phyloP scores from a whole-genome alignment of 129 eudicot genomes.

The Saposhnikovia divaricata region DNA sequence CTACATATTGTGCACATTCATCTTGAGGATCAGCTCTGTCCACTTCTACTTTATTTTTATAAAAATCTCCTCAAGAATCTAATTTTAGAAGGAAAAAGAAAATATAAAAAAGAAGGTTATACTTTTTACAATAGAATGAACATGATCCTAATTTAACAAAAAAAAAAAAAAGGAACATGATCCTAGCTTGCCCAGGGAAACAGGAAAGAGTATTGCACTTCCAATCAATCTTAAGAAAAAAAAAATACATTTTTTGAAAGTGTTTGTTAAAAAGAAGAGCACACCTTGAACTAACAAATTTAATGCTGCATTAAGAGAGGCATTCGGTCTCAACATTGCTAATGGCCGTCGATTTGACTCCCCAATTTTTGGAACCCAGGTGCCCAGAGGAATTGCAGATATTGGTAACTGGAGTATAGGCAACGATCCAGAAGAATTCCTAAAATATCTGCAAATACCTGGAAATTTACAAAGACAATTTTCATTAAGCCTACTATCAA shows the following conservation, averaged over 20 bases:
- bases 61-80: neutral
- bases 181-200: neutral
- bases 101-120: neutral
- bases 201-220: neutral
- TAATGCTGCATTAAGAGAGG: constrained; percentile 76
- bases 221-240: neutral
- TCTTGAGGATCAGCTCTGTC: neutral
- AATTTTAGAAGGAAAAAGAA: neutral
- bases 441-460: constrained; percentile 87
- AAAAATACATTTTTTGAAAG: neutral
- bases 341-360: constrained; percentile 62
- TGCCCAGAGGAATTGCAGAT: constrained; percentile 65
- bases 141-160: too few species aligned
- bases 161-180: too few species aligned
- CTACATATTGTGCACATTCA: neutral
- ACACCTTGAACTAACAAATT: constrained; percentile 84
- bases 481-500: constrained; percentile 12
- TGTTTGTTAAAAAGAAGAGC: neutral
- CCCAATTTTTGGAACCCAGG: constrained; percentile 91
- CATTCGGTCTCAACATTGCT: constrained; percentile 68
- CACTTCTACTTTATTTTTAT: neutral
- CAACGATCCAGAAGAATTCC: constrained; percentile 60
- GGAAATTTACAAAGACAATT: constrained; percentile 23
- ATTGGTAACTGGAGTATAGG: constrained; percentile 78
- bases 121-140: neutral